Conservation (phyloP, 2,329 filamentous ascomycete species). For the Lecanicillium sp. region DNA sequence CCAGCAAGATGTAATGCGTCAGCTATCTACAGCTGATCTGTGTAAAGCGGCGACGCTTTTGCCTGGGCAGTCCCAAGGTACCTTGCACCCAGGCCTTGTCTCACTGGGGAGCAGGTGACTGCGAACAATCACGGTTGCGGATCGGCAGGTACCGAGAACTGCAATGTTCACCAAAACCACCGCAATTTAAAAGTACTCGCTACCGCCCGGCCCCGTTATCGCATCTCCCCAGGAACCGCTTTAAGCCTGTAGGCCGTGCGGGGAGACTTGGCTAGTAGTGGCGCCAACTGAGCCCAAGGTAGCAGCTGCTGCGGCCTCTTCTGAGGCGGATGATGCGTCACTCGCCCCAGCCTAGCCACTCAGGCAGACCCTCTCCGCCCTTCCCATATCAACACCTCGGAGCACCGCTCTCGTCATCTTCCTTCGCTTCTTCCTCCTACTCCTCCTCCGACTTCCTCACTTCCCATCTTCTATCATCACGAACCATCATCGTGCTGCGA, state of each 20-base stretch:
- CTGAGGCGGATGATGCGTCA: constrained; percentile 7
- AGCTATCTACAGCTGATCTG: too few species aligned
- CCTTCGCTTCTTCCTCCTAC: constrained; percentile 16
- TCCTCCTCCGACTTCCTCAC: constrained; percentile 14
- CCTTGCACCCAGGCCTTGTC: too few species aligned
- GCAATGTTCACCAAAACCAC: not conserved
- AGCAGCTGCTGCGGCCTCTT: too few species aligned
- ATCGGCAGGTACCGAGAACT: constrained; percentile 1
- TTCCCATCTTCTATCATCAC: constrained; percentile 8
- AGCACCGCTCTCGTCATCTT: constrained; percentile 11
- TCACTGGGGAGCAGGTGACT: too few species aligned
- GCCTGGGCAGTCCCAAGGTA: too few species aligned
- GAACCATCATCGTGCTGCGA: constrained; percentile 10
- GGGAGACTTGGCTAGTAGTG: not conserved
- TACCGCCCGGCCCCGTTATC: not conserved
- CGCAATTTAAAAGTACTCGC: not conserved
- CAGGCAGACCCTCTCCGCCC: constrained; percentile 3
- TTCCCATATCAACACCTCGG: constrained; percentile 9
- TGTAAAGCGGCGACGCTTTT: too few species aligned
- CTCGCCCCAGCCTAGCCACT: constrained; percentile 3
- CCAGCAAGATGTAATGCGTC: too few species aligned
- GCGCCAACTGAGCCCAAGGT: not conserved
- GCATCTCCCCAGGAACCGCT: constrained; percentile 9
- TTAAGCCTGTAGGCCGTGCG: constrained; percentile 4
- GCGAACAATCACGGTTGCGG: constrained; percentile 2